Evolutionary conservation across 352 stramenopile species (phyloP).

Genomic region (Pythium brassicae): DNA sequence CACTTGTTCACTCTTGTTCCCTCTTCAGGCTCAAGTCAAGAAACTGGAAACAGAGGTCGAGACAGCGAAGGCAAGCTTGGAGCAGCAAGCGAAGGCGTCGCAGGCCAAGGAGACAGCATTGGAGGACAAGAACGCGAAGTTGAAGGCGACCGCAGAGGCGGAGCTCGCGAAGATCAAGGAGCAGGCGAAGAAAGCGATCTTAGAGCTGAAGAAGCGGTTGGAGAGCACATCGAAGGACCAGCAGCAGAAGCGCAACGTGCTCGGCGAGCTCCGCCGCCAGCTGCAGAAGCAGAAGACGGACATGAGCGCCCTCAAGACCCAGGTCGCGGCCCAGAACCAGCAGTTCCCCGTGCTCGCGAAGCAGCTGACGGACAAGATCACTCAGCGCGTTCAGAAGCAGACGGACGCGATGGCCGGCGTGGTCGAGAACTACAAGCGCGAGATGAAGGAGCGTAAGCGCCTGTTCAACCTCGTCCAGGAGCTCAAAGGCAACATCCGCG

Average conservation of each 20-base stretch:
- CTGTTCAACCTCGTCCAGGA: conserved; percentile 96
- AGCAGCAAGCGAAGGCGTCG: conserved; percentile 43
- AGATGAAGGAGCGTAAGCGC: conserved; percentile 87
- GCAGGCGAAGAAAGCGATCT: conserved; percentile 83
- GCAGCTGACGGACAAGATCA: conserved; percentile 73
- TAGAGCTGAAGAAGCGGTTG: conserved; percentile 78
- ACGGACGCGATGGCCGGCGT: conserved; percentile 77
- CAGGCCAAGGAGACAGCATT: conserved; percentile 43
- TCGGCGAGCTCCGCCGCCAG: conserved; percentile 35
- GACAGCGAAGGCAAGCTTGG: conserved; percentile 35
- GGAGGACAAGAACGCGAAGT: conserved; percentile 69
- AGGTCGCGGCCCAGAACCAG: conserved; percentile 48
- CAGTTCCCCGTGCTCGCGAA: conserved; percentile 54
- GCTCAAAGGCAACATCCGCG: conserved; percentile 96
- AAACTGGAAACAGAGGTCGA: conserved; percentile 30
- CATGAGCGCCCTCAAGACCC: conserved; percentile 40
- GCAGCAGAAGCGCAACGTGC: conserved; percentile 42
- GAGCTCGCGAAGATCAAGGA: conserved; percentile 85
- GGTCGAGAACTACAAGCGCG: conserved; percentile 87
- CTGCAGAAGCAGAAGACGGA: conserved; percentile 56
- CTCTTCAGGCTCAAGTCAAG: conserved; percentile 28
- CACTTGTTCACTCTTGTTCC: background rate
- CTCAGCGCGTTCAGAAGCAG: conserved; percentile 65
- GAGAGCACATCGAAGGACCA: conserved; percentile 56
- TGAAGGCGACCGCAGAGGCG: conserved; percentile 68